Percentiles rank a stretch among this genome's conserved stretches.
Conservation (phyloP, 2,329 filamentous ascomycete species). For the Sporothrix luriei region DNA sequence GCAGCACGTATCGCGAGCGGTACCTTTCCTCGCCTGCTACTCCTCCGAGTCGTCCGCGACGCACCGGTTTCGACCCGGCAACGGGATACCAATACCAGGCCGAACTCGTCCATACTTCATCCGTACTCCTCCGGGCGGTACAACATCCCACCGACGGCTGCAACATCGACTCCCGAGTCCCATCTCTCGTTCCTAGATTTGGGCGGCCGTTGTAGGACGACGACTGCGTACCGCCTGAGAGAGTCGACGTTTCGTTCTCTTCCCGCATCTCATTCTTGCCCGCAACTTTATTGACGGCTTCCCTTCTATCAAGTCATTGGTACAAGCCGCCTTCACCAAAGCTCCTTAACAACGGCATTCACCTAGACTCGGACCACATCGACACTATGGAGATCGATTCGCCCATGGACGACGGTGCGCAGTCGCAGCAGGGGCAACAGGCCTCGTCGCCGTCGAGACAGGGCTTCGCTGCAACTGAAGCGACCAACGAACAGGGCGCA, state of each 20-base stretch:
- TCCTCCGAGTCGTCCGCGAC: constrained; percentile 11
- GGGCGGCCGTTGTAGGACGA: not conserved
- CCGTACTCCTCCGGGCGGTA: not conserved
- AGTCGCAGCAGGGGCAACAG: constrained; percentile 42
- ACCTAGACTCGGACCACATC: not conserved
- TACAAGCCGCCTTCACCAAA: not conserved
- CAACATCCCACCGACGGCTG: not conserved
- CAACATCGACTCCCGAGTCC: not conserved
- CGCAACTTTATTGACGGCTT: not conserved
- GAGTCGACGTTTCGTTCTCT: constrained; percentile 4
- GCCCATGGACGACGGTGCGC: constrained; percentile 44
- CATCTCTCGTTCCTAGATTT: not conserved
- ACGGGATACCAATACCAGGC: not conserved
- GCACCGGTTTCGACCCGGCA: not conserved
- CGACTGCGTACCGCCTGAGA: constrained; percentile 6
- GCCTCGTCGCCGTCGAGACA: not conserved
- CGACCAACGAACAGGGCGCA: not conserved
- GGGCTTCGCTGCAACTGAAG: not conserved
- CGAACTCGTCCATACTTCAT: not conserved
- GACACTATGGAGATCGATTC: constrained; percentile 28
- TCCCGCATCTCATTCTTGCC: not conserved
- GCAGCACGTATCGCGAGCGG: not conserved
- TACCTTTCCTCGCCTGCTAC: not conserved
- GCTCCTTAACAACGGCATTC: not conserved
- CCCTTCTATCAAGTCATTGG: not conserved